Base-by-base conservation (phyloP, 1,284 basidiomycete genomes). In the Athelia psychrophila region DNA sequence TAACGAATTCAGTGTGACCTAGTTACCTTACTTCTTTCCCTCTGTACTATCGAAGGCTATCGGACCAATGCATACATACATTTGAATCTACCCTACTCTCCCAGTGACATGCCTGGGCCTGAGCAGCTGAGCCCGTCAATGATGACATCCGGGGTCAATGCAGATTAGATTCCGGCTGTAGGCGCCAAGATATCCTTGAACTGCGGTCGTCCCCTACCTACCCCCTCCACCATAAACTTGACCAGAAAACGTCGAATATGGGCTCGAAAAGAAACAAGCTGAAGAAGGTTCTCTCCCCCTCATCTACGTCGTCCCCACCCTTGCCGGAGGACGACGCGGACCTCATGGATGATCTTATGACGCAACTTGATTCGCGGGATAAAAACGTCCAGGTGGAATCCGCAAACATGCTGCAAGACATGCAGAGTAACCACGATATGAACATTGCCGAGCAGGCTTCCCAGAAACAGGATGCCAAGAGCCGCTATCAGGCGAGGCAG, bases 401-500 rank as follows among this genome's bases (percentile, higher is more conserved):
- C 15, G 78, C 76, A 3, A 60, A 67, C 27, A 69, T 83, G 16
- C 62, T 81, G 51, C 74, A 73, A 45, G 76, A 81, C 40, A 74
- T 82, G 58, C 63, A 78, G 38, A 56, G 70, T 12, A 65, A 70
- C 45, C 61, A 75, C 51, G 66, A 70, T n/a, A 73, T 72, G 16
- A 68, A 78, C 33, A 56, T 55, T 30, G 49, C 63, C 6, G 76
- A 76, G 24, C 76, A 76, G 25, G 56, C 59, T 22, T 57, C 64
- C 4, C 63, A 71, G 48, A 91, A 84, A 68, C 81, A 86, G 64
- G 84, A 84, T 65, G 74, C 83, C 38, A 92, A 84, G 66, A 75
- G 77, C 60, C 80, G 91, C 44, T 91, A 90, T 69, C 80, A 83
- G 57, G 92, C 91, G 48, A 77, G 93, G 49, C 86, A 91, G 81